Evolutionary conservation across 2,329 filamentous ascomycete genomes (phyloP).

Genomic region (Pseudogymnoascus sp.): DNA sequence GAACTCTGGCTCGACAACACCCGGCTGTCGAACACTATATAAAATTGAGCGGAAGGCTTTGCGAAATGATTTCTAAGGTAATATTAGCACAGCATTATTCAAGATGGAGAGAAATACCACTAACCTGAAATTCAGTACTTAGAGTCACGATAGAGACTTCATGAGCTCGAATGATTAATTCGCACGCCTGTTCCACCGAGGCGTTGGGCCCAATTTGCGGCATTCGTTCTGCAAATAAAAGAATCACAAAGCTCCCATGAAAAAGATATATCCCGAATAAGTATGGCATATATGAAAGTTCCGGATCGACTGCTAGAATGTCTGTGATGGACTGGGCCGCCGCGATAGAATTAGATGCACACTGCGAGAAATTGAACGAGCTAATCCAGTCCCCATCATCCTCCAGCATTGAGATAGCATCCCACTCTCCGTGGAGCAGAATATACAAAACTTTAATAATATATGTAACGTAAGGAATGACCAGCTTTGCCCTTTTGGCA

Average conservation of each 20-base stretch:
- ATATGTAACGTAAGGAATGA: slow-evolving; percentile 32
- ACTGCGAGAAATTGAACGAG: slow-evolving; percentile 36
- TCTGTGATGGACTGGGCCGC: slow-evolving; percentile 38
- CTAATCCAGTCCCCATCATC: slow-evolving; percentile 42
- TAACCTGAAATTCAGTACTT: slow-evolving; percentile 39
- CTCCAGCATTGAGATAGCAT: slow-evolving; percentile 38
- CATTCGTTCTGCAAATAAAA: slow-evolving; percentile 43
- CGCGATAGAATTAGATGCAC: slow-evolving; percentile 39
- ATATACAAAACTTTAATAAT: slow-evolving; percentile 42
- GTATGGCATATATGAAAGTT: slow-evolving; percentile 45
- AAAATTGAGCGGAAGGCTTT: neutral
- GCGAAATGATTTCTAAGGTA: neutral
- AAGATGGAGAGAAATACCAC: neutral
- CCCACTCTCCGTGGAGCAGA: slow-evolving; percentile 39
- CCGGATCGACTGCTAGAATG: slow-evolving; percentile 40
- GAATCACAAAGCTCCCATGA: slow-evolving; percentile 42
- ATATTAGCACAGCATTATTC: neutral
- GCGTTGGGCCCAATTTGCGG: slow-evolving; percentile 35
- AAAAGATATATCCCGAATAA: slow-evolving; percentile 45
- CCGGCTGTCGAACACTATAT: neutral
- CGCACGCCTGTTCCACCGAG: slow-evolving; percentile 40
- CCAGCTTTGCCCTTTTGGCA: slow-evolving; percentile 20
- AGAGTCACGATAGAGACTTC: slow-evolving; percentile 44
- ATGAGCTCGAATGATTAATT: slow-evolving; percentile 42
- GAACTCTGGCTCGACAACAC: neutral